These are phyloP conservation scores for Trichosporon ovoides DNA, from an alignment of 1,284 basidiomycete genomes.

Conservation along the genomic window DNA sequence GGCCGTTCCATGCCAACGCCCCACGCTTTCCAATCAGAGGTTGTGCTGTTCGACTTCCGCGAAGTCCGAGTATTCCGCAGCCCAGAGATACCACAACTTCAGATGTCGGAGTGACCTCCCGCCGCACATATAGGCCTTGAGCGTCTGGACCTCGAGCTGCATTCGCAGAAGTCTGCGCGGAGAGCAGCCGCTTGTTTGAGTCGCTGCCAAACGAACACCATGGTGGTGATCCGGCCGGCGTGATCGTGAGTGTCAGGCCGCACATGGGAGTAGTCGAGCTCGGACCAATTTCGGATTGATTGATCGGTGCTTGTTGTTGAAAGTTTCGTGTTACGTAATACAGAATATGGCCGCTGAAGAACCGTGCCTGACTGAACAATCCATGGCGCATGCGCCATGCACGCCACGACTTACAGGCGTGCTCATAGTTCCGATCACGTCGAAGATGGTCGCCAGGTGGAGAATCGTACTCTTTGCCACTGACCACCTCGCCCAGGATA, in stretches of 20 bases:
- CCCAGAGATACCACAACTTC: conserved; percentile 54
- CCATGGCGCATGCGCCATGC: no score
- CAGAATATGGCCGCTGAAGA: no score
- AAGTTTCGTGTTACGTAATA: no score
- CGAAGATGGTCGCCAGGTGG: no score
- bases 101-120: neutral
- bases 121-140: conserved; percentile 18
- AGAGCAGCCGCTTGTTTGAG: neutral
- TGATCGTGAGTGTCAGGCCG: conserved; percentile 29
- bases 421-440: no score
- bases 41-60: conserved; percentile 65
- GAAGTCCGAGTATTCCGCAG: conserved; percentile 71
- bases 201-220: no score
- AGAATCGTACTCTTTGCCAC: no score
- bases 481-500: no score
- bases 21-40: conserved; percentile 60
- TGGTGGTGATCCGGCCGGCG: neutral
- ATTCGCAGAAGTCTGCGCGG: conserved; percentile 21
- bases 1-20: conserved; percentile 84
- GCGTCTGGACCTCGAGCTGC: conserved; percentile 33
- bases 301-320: no score
- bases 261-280: conserved; percentile 26
- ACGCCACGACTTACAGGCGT: no score
- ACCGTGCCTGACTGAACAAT: no score
- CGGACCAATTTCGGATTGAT: no score